Conservation (phyloP, 345 rosid genomes). For the Diplotaxis tenuifolia region DNA sequence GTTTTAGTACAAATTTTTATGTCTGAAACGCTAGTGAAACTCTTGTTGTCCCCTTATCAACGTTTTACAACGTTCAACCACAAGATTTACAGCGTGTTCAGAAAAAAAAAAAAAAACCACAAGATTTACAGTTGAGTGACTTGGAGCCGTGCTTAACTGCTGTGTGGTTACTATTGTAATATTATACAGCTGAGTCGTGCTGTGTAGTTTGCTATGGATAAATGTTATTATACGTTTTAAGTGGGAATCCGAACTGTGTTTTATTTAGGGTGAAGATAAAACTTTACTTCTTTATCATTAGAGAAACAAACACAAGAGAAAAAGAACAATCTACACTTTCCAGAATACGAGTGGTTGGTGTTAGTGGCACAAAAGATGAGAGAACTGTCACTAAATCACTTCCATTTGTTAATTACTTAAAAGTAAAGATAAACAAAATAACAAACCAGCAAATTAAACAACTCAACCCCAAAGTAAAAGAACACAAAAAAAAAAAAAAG, state of each 20-base stretch:
- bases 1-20: no score
- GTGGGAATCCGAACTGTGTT: conserved; percentile 24
- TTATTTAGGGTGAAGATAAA: neutral
- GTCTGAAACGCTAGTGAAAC: no score
- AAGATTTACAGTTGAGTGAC: no score
- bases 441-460: neutral
- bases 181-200: no score
- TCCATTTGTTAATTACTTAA: neutral
- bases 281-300: neutral
- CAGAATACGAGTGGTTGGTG: conserved; percentile 30
- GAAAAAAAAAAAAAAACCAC: no score
- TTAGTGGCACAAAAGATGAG: conserved; percentile 17
- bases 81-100: no score
- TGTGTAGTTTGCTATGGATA: no score
- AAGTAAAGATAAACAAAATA: neutral
- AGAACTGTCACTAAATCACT: conserved; percentile 20
- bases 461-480: neutral
- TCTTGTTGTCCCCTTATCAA: no score
- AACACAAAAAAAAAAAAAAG: neutral
- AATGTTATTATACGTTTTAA: no score
- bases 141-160: no score
- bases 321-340: conserved; percentile 21
- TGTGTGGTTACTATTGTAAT: no score
- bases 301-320: neutral
- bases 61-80: no score